Percentiles rank a stretch among this genome's conserved stretches.
These are phyloP conservation scores for Candida albicans DNA, from an alignment of 1,139 yeast species.

Conservation along the genomic window DNA sequence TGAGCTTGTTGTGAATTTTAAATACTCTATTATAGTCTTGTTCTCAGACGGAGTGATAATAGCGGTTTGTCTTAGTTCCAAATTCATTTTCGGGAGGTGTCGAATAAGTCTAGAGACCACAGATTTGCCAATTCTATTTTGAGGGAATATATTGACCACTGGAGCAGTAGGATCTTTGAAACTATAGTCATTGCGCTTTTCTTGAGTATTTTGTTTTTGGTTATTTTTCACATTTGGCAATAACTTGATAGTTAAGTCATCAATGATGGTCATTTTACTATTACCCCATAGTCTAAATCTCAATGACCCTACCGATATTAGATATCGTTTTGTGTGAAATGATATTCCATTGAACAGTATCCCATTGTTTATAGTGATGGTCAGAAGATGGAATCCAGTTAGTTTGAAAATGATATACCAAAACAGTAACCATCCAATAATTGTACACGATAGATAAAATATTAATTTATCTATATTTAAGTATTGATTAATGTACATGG, in stretches of 20 bases:
- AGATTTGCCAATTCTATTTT: conserved; percentile 13
- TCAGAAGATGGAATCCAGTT: conserved; percentile 35
- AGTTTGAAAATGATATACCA: conserved; percentile 33
- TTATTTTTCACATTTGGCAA: not conserved
- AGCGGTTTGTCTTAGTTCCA: conserved; percentile 28
- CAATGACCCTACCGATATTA: conserved; percentile 24
- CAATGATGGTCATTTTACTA: conserved; percentile 31
- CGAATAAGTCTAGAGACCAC: conserved; percentile 18
- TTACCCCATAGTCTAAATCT: conserved; percentile 46
- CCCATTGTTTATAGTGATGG: conserved; percentile 41
- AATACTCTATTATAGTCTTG: conserved; percentile 23
- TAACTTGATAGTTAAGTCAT: conserved; percentile 22
- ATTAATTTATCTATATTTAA: conserved; percentile 6
- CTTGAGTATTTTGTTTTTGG: not conserved
- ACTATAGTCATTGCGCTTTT: not conserved
- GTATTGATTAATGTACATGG: not conserved
- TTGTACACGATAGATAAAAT: conserved; percentile 5
- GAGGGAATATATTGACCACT: conserved; percentile 20
- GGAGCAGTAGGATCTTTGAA: not conserved
- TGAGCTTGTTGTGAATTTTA: conserved; percentile 22
- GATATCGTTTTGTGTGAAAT: conserved; percentile 15
- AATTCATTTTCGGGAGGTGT: conserved; percentile 27
- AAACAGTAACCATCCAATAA: conserved; percentile 7
- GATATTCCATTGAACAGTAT: conserved; percentile 36
- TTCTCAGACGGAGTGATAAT: conserved; percentile 15